A percentile compares a stretch with the other conserved stretches of the same genome.
Evolutionary conservation across 139 green algal species (phyloP).

Genomic region (Tetradesmus lagerheimii): DNA sequence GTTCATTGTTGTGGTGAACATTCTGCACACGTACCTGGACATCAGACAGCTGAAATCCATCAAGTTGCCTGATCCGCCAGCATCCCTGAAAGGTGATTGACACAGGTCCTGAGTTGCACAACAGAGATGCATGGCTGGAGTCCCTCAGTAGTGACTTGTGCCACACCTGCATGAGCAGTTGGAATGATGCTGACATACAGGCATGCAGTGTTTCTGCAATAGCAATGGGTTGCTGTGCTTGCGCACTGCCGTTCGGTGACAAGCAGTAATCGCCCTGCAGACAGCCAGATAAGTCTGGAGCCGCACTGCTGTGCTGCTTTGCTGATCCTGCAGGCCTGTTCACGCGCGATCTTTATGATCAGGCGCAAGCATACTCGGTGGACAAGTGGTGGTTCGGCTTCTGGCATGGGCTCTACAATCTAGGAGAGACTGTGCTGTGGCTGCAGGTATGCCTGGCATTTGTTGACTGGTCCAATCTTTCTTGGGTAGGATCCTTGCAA

Average conservation of each 20-base stretch:
- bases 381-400: slow-evolving; percentile 78
- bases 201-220: too few relatives aligned
- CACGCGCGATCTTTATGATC: slow-evolving; percentile 59
- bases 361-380: slow-evolving; percentile 77
- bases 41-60: slow-evolving; percentile 62
- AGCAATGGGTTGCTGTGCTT: too few relatives aligned
- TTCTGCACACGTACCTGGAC: slow-evolving; percentile 74
- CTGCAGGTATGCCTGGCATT: not conserved
- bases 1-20: slow-evolving; percentile 67
- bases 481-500: too few relatives aligned
- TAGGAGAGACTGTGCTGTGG: slow-evolving; percentile 53
- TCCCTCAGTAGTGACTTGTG: too few relatives aligned
- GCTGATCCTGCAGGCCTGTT: slow-evolving; percentile 41
- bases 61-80: not conserved
- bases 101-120: not conserved
- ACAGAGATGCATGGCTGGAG: too few relatives aligned
- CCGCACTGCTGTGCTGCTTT: not conserved
- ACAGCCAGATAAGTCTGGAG: too few relatives aligned
- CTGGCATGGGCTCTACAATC: slow-evolving; percentile 52
- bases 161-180: too few relatives aligned
- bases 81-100: not conserved
- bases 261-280: too few relatives aligned
- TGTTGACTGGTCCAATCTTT: too few relatives aligned
- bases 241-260: not conserved
- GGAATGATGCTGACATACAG: too few relatives aligned